Conservation (phyloP, 1,284 basidiomycete species). For the Porphyrellus sp. region DNA sequence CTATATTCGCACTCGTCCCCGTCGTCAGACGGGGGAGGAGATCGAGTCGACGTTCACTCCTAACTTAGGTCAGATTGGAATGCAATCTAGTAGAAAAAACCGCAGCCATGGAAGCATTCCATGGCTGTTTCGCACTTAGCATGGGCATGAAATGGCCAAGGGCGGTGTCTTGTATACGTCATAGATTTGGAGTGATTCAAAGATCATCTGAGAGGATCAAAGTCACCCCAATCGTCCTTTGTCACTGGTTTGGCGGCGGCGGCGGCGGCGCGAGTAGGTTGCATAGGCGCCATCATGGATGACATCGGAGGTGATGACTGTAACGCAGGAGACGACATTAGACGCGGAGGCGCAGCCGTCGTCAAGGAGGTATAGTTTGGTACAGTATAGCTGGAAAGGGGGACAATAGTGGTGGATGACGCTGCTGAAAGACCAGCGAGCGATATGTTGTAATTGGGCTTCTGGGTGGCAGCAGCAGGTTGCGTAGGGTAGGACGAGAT, state of each 20-base stretch:
- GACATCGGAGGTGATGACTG: slow-evolving; percentile 45
- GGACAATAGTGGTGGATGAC: slow-evolving; percentile 14
- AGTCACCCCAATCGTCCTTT: slow-evolving; percentile 74
- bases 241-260: slow-evolving; percentile 45
- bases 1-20: too few species aligned
- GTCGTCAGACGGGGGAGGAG: too few species aligned
- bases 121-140: too few species aligned
- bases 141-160: too few species aligned
- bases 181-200: too few species aligned
- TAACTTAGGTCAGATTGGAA: too few species aligned
- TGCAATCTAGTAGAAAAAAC: too few species aligned
- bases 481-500: slow-evolving; percentile 12
- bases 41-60: too few species aligned
- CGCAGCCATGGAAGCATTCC: too few species aligned
- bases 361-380: slow-evolving; percentile 21
- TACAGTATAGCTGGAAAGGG: slow-evolving; percentile 13
- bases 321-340: slow-evolving; percentile 37
- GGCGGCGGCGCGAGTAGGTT: slow-evolving; percentile 44
- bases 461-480: slow-evolving; percentile 27
- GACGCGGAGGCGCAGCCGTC: slow-evolving; percentile 21
- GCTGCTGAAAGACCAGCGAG: slow-evolving; percentile 29
- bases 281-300: slow-evolving; percentile 53
- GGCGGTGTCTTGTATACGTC: too few species aligned
- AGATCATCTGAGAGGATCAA: slow-evolving; percentile 57
- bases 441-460: slow-evolving; percentile 55